Evolutionary conservation across 2,329 filamentous ascomycete genomes (phyloP).

Genomic region (Colletotrichum tanaceti): DNA sequence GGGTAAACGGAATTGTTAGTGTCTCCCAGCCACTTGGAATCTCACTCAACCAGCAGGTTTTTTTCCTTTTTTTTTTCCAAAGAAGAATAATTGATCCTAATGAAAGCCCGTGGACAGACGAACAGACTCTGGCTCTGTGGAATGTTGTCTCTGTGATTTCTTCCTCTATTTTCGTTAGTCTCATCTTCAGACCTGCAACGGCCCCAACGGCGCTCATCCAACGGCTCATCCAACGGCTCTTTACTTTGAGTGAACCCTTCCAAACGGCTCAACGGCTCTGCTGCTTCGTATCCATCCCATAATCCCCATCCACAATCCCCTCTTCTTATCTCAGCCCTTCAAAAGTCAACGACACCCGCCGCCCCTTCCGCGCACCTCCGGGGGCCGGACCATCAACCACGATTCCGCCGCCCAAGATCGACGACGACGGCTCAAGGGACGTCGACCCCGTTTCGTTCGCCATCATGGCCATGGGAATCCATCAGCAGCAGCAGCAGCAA

Average conservation of each 20-base stretch:
- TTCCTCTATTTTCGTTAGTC: background rate
- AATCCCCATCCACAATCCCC: background rate
- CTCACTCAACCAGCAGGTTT: too few species aligned
- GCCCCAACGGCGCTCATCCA: background rate
- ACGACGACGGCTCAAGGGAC: slow-evolving; percentile 8
- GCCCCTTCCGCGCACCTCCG: background rate
- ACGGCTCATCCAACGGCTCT: background rate
- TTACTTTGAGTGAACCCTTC: background rate
- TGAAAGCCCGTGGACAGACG: slow-evolving; percentile 9
- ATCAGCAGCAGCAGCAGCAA: slow-evolving; percentile 34
- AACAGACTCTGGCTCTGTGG: slow-evolving; percentile 1
- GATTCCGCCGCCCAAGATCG: background rate
- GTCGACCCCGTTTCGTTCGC: slow-evolving; percentile 20
- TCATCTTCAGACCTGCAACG: background rate
- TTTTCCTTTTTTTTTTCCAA: too few species aligned
- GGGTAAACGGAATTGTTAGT: slow-evolving; percentile 17
- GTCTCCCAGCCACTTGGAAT: slow-evolving; percentile 26
- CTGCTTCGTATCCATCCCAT: background rate
- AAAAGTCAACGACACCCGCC: background rate
- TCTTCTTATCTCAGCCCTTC: background rate
- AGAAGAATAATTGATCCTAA: background rate
- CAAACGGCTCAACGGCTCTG: too few species aligned
- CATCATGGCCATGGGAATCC: slow-evolving; percentile 38
- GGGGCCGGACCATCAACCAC: background rate
- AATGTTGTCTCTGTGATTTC: background rate